phyloP scores from a whole-genome alignment of 192 early-diverging fungal species.

The Linderina pennispora region DNA sequence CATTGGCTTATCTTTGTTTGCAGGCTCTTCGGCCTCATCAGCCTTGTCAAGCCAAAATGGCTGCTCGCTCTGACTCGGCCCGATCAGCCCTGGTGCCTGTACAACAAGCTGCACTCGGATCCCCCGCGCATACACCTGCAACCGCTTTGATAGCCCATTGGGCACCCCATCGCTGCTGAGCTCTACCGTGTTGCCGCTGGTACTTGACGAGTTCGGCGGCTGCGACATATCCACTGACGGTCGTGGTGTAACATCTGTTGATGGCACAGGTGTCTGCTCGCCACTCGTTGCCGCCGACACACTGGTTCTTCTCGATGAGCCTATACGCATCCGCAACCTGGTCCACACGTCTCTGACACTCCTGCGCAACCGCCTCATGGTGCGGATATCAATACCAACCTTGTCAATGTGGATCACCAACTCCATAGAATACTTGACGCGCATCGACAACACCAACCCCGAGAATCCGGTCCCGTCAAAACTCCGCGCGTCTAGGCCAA shows the following conservation, averaged over 20 bases:
- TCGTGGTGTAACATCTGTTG: no score
- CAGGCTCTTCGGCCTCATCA: constrained; percentile 1
- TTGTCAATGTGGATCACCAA: constrained; percentile 26
- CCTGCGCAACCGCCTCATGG: constrained; percentile 37
- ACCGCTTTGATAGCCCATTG: constrained; percentile 22
- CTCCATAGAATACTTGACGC: constrained; percentile 11
- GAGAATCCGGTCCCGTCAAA: constrained; percentile 35
- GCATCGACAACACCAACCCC: constrained; percentile 20
- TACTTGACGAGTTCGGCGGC: no score
- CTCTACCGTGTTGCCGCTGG: no score
- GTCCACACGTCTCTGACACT: constrained; percentile 12
- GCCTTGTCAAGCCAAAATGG: constrained; percentile 20
- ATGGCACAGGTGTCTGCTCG: no score
- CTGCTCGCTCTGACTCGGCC: constrained; percentile 2
- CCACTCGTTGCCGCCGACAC: no score
- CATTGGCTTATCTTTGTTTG: not conserved
- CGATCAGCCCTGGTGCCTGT: not conserved
- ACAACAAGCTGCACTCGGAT: constrained; percentile 32
- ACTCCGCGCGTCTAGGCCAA: constrained; percentile 30
- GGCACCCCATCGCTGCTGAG: not conserved
- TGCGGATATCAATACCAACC: constrained; percentile 39
- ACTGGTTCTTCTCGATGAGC: no score
- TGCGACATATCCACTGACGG: no score
- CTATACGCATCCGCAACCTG: constrained; percentile 5
- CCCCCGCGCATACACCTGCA: constrained; percentile 41